Percentiles rank a stretch among this genome's conserved stretches.
phyloP scores from a whole-genome alignment of 305 asterid species.

The Plantago lanceolata region DNA sequence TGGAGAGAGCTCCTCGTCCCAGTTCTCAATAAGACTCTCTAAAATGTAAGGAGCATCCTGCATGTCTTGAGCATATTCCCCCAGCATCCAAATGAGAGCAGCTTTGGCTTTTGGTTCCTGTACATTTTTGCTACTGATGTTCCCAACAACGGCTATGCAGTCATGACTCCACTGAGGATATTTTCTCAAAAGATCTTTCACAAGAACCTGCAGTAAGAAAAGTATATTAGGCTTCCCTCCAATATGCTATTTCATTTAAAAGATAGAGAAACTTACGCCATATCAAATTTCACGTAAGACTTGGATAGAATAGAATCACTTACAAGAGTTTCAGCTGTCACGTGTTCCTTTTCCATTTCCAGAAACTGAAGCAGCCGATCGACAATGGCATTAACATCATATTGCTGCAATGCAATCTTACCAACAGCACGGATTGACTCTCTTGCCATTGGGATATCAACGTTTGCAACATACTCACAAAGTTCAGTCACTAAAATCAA shows the following conservation, averaged over 20 bases:
- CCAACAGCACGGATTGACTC: slow-evolving; percentile 99
- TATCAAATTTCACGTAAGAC: slow-evolving; percentile 19
- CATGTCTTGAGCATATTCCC: slow-evolving; percentile 99
- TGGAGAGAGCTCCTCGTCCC: slow-evolving; percentile 94
- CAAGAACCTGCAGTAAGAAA: slow-evolving; percentile 72
- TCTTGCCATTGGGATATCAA: slow-evolving; percentile 96
- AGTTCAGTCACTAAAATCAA: slow-evolving; percentile 88
- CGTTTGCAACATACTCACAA: slow-evolving; percentile 98
- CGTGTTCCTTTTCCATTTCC: slow-evolving; percentile 99
- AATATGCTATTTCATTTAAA: slow-evolving; percentile 16
- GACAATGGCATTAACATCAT: slow-evolving; percentile 98
- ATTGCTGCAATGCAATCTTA: slow-evolving; percentile 94
- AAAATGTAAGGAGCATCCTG: slow-evolving; percentile 91
- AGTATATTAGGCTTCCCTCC: slow-evolving; percentile 13
- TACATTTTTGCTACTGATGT: slow-evolving; percentile 90
- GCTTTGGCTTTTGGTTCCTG: slow-evolving; percentile 99
- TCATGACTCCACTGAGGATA: slow-evolving; percentile 99
- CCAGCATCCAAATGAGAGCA: slow-evolving; percentile 99
- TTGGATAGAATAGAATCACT: slow-evolving; percentile 21
- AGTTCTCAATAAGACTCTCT: slow-evolving; percentile 81
- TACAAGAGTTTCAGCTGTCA: slow-evolving; percentile 99
- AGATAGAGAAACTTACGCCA: slow-evolving; percentile 2
- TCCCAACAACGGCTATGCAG: slow-evolving; percentile 98
- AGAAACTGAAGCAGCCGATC: slow-evolving; percentile 98
- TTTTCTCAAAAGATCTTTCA: slow-evolving; percentile 95